A percentile compares a stretch with the other conserved stretches of the same genome.
Evolutionary conservation across 164 flowering plant genomes (phyloP).

Genomic region (Macadamia tetraphylla): DNA sequence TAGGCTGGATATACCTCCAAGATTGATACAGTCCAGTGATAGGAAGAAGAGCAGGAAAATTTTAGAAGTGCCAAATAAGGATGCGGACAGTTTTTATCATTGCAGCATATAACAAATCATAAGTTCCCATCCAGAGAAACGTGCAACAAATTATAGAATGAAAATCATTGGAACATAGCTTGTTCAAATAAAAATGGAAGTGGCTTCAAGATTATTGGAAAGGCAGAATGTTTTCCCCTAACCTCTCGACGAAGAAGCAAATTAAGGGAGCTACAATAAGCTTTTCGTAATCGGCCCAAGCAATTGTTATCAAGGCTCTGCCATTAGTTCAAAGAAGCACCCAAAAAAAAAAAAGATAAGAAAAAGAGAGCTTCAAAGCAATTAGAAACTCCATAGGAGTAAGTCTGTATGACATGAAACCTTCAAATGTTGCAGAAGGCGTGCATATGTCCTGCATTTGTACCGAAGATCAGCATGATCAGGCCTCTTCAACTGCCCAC

Average conservation of each 20-base stretch:
- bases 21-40: background rate
- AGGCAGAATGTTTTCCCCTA: conserved; percentile 15
- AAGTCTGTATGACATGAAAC: conserved; percentile 23
- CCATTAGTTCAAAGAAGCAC: conserved; percentile 5
- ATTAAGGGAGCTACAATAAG: conserved; percentile 91
- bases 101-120: background rate
- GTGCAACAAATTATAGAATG: background rate
- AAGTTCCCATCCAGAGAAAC: no score
- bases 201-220: background rate
- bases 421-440: conserved; percentile 94
- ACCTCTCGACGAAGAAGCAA: conserved; percentile 98
- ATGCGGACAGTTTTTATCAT: background rate
- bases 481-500: conserved; percentile 98
- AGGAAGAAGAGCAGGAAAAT: background rate
- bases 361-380: conserved; percentile 1
- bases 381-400: background rate
- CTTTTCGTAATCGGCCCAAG: conserved; percentile 90
- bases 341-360: background rate
- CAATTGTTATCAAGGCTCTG: conserved; percentile 95
- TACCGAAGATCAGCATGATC: conserved; percentile 99
- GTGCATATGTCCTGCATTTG: conserved; percentile 99
- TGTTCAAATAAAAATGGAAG: background rate
- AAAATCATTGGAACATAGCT: background rate
- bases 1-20: background rate
- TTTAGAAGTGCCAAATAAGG: background rate